A percentile compares a stretch with the other conserved stretches of the same genome.
These are phyloP conservation scores for Alternaria hordeiaustralica DNA, from an alignment of 2,329 filamentous ascomycete species.

Conservation along the genomic window DNA sequence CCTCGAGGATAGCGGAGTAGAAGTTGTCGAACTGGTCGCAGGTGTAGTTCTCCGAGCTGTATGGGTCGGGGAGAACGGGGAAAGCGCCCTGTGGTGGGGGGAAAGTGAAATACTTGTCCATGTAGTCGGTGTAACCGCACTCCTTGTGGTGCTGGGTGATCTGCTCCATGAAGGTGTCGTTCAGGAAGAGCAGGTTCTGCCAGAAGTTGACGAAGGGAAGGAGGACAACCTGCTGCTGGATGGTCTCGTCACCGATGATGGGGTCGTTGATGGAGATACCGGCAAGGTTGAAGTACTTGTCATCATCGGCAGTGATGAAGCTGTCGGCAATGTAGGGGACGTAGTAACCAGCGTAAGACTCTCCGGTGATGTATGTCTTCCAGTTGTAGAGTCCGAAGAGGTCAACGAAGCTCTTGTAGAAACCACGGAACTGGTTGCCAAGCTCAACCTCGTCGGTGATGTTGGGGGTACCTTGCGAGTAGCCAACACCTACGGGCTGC, in stretches of 20 bases:
- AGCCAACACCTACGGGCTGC: slow-evolving; percentile 58
- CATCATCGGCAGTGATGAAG: slow-evolving; percentile 61
- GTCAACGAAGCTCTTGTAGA: slow-evolving; percentile 63
- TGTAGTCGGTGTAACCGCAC: slow-evolving; percentile 33
- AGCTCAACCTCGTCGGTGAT: slow-evolving; percentile 58
- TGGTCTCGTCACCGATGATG: slow-evolving; percentile 51
- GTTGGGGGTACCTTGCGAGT: slow-evolving; percentile 51
- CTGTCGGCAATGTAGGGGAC: slow-evolving; percentile 64
- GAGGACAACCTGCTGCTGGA: slow-evolving; percentile 47
- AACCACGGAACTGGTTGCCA: slow-evolving; percentile 56
- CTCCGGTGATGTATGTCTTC: slow-evolving; percentile 63
- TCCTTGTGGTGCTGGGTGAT: slow-evolving; percentile 41
- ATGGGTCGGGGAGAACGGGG: slow-evolving; percentile 36
- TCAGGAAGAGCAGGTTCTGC: slow-evolving; percentile 52
- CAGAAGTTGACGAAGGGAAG: slow-evolving; percentile 50
- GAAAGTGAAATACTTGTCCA: slow-evolving; percentile 48
- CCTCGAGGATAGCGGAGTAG: slow-evolving; percentile 48
- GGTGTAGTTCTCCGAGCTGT: slow-evolving; percentile 27
- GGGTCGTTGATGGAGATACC: slow-evolving; percentile 60
- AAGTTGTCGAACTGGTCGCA: slow-evolving; percentile 52
- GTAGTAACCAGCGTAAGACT: slow-evolving; percentile 63
- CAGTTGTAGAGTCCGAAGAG: slow-evolving; percentile 61
- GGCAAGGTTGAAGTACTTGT: slow-evolving; percentile 58
- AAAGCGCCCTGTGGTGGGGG: slow-evolving; percentile 47
- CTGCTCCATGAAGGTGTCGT: slow-evolving; percentile 50